These are phyloP conservation scores for Coprinopsis sp. DNA, from an alignment of 768 basidiomycete genomes.

Conservation along the genomic window DNA sequence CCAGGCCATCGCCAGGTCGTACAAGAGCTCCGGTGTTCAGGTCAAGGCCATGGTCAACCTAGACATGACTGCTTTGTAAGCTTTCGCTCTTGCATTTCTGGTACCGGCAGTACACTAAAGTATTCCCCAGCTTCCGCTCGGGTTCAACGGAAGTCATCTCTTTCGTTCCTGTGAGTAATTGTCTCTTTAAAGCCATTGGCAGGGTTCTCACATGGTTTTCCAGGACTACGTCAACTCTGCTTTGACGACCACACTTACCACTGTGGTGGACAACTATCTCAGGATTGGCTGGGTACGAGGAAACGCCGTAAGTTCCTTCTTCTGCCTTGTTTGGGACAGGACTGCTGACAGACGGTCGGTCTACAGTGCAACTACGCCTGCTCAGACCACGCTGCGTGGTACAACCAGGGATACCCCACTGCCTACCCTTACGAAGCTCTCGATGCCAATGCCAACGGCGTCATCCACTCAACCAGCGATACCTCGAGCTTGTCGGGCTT, in stretches of 20 bases:
- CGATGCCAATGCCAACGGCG: slow-evolving; percentile 39
- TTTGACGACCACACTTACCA: slow-evolving; percentile 43
- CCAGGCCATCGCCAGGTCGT: slow-evolving; percentile 48
- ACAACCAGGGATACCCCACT: slow-evolving; percentile 36
- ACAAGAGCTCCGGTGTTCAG: slow-evolving; percentile 38
- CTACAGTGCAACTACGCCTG: slow-evolving; percentile 36
- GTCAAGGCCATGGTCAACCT: slow-evolving; percentile 50
- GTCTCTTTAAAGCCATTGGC: slow-evolving; percentile 39
- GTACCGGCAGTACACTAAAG: background rate
- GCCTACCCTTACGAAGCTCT: slow-evolving; percentile 41
- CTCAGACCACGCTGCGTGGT: slow-evolving; percentile 46
- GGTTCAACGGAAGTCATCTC: slow-evolving; percentile 34
- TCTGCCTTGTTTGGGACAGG: background rate
- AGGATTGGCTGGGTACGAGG: slow-evolving; percentile 34
- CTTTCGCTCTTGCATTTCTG: slow-evolving; percentile 6
- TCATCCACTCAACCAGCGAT: slow-evolving; percentile 39
- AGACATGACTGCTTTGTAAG: slow-evolving; percentile 37
- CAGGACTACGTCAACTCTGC: slow-evolving; percentile 28
- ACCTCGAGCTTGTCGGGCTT: slow-evolving; percentile 44
- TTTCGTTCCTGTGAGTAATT: slow-evolving; percentile 14
- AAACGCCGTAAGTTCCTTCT: slow-evolving; percentile 26
- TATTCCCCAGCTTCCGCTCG: slow-evolving; percentile 36
- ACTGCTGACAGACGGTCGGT: background rate
- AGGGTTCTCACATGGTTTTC: no score
- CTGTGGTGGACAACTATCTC: slow-evolving; percentile 32